Evolutionary conservation across 2,329 filamentous ascomycete genomes (phyloP), one percentile per base, ranked within the genome.

Genomic region (Arthrobotrys iridis): DNA sequence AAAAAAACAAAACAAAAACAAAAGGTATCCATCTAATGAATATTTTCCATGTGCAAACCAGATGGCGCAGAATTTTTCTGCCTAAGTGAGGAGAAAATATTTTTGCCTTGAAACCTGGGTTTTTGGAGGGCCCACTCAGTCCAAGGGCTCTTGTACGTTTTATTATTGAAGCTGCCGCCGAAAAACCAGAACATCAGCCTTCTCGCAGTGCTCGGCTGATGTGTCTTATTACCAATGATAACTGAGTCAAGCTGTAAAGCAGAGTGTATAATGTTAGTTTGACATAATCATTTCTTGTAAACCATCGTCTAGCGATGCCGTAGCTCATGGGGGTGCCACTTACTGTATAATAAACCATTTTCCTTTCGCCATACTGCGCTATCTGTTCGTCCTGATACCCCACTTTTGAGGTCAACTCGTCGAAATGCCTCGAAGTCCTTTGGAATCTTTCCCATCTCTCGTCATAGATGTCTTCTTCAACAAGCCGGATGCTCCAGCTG

Each of bases 321-420:
- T 5, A 43, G 26, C 13, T 40, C 30, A 50, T 50, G 33, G 11
- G 20, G 40, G 30, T 28, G 20, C 45, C 57, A 46, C 58, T 64
- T 71, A 71, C 66, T 30, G 57, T 48, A 48, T 71, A 71, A 15
- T 71, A 71, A 22, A 71, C 66, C 66, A 71, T 71, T 57, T 64
- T 71, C n/a, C 66, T 35, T 46, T 71, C 58, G 8, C 66, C 66
- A 58, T 63, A 71, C 24, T 71, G 66, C 40, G 63, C 58, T 22
- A 58, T 45, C 28, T 71, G 66, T 40, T 71, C 66, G 35, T 71
- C 58, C 35, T 71, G 66, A 41, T 71, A 58, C n/a, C 66, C 66
- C 18, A 46, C 58, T 41, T 48, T 63, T n/a, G 66, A 57, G 11
- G 58, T 71, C 4, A 46, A 40, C 13, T 50, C 66, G 8, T 64